Evolutionary conservation across 169 alveolate species (phyloP).

Genomic region (Theileria equi): DNA sequence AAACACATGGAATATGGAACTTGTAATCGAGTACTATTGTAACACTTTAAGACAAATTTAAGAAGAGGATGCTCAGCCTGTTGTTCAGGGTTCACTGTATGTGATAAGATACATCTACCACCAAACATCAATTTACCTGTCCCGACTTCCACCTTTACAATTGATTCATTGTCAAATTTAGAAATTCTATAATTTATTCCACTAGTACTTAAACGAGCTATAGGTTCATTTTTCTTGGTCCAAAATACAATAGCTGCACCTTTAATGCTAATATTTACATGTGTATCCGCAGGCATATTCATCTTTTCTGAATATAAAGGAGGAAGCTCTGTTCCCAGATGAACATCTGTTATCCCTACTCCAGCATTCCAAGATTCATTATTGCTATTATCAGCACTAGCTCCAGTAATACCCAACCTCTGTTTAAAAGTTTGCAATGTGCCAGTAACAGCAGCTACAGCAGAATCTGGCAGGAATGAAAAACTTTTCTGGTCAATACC

Average conservation of each 20-base stretch:
- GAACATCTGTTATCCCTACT: neutral
- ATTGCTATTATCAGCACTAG: neutral
- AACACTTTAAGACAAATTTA: constrained; percentile 19
- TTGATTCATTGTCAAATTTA: constrained; percentile 39
- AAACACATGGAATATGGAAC: constrained; percentile 65
- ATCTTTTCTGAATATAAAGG: constrained; percentile 26
- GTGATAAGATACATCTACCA: constrained; percentile 43
- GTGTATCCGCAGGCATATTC: neutral
- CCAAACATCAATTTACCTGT: constrained; percentile 50
- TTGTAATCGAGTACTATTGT: constrained; percentile 33
- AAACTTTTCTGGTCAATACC: too few relatives aligned
- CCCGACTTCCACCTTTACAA: constrained; percentile 20
- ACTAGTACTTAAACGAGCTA: constrained; percentile 43
- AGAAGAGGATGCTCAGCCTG: constrained; percentile 16
- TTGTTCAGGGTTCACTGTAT: neutral
- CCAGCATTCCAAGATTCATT: too few relatives aligned
- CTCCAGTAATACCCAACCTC: neutral
- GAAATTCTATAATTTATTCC: constrained; percentile 12
- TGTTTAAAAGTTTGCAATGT: too few relatives aligned
- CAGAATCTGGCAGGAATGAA: neutral
- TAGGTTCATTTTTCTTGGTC: constrained; percentile 21
- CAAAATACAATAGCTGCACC: constrained; percentile 59
- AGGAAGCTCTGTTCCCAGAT: constrained; percentile 19
- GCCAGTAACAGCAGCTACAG: neutral
- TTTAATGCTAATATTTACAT: constrained; percentile 16